phyloP scores from a whole-genome alignment of 164 flowering plant genomes.

The Liriodendron chinense region DNA sequence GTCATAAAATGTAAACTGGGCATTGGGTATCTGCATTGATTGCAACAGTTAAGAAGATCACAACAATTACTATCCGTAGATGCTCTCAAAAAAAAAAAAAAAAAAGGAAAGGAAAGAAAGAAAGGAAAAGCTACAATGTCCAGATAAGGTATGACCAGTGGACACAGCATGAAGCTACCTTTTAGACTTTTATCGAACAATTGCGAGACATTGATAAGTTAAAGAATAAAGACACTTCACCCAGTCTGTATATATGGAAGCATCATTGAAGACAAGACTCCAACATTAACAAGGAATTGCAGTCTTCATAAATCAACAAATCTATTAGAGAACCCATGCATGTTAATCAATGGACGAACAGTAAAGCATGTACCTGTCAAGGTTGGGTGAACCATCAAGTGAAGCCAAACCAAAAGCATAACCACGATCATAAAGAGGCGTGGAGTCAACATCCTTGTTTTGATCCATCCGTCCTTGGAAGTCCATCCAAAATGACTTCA shows the following conservation, averaged over 20 bases:
- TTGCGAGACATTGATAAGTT: neutral
- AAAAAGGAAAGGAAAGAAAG: too few relatives aligned
- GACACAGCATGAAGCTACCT: neutral
- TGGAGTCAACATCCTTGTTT: constrained; percentile 36
- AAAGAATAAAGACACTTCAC: neutral
- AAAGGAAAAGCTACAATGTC: too few relatives aligned
- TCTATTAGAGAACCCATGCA: neutral
- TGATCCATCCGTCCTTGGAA: constrained; percentile 41
- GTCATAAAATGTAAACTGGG: too few relatives aligned
- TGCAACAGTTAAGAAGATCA: too few relatives aligned
- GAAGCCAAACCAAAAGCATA: constrained; percentile 64
- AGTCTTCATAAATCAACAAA: neutral
- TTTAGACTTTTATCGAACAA: neutral
- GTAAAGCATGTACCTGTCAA: constrained; percentile 49
- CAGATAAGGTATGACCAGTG: too few relatives aligned
- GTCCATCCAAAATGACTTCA: constrained; percentile 92
- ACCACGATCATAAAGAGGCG: constrained; percentile 91
- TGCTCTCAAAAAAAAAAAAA: too few relatives aligned
- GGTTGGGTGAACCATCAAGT: constrained; percentile 43
- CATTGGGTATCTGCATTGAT: too few relatives aligned
- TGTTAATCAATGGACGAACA: neutral
- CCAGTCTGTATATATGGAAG: neutral
- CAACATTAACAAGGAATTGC: neutral
- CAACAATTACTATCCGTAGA: too few relatives aligned
- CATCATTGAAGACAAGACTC: constrained; percentile 1